Conservation (phyloP, 2,329 filamentous ascomycete species). For the Reticulascus tulasneorum region DNA sequence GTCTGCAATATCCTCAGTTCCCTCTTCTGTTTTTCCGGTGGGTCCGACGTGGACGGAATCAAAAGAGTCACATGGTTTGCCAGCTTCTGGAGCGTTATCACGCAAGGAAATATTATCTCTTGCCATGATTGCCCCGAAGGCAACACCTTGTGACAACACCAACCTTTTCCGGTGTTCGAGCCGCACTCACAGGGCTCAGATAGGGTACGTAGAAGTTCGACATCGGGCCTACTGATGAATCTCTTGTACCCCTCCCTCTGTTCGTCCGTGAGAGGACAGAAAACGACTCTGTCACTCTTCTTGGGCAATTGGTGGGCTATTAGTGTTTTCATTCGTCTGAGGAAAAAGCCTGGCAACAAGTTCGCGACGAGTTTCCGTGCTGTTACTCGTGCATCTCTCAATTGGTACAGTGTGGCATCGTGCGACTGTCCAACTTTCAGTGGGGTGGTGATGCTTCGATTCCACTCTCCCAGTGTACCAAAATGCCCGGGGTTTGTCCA, state of each 20-base stretch:
- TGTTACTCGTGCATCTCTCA: conserved; percentile 75
- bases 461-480: conserved; percentile 68
- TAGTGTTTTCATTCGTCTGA: conserved; percentile 86
- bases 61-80: conserved; percentile 90
- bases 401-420: conserved; percentile 78
- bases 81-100: conserved; percentile 78
- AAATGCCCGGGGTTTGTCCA: conserved; percentile 87
- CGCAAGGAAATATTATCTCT: conserved; percentile 77
- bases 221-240: conserved; percentile 69
- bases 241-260: conserved; percentile 82
- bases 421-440: conserved; percentile 88
- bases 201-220: conserved; percentile 64
- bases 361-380: conserved; percentile 83
- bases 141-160: conserved; percentile 68
- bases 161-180: conserved; percentile 68
- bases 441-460: conserved; percentile 69
- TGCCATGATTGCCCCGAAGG: conserved; percentile 66
- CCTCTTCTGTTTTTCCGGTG: conserved; percentile 69
- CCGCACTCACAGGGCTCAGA: conserved; percentile 67
- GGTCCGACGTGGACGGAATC: conserved; percentile 62
- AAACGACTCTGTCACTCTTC: conserved; percentile 91
- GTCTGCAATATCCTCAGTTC: conserved; percentile 70
- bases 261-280: conserved; percentile 81
- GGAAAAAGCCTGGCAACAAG: conserved; percentile 82
- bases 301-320: conserved; percentile 91